Conservation (phyloP, 495 filamentous ascomycete species). For the Neurospora cerealis region DNA sequence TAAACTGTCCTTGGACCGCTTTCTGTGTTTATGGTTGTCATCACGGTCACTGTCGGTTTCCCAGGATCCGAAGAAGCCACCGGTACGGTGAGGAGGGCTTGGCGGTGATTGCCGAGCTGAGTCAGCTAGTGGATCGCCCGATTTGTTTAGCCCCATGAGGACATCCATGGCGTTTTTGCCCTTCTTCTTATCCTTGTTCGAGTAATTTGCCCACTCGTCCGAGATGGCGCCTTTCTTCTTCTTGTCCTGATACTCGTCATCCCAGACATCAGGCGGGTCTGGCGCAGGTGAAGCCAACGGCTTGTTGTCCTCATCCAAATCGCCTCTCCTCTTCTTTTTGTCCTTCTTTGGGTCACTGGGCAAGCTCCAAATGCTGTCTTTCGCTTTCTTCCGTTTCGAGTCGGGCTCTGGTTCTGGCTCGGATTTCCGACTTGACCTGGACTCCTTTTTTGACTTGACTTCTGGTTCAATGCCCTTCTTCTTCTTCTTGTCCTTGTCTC, state of each 20-base stretch:
- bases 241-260: conserved; percentile 17
- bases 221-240: conserved; percentile 18
- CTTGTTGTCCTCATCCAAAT: background rate
- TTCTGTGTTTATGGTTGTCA: conserved; percentile 16
- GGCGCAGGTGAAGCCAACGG: conserved; percentile 13
- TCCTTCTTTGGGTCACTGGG: conserved; percentile 8
- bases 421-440: background rate
- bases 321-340: conserved; percentile 18
- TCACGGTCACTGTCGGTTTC: conserved; percentile 26
- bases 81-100: background rate
- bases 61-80: conserved; percentile 27
- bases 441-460: conserved; percentile 2
- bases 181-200: conserved; percentile 23
- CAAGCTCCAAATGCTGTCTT: conserved; percentile 13
- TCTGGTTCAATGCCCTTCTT: background rate
- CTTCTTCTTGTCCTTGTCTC: conserved; percentile 1
- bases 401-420: conserved; percentile 20
- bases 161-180: conserved; percentile 21
- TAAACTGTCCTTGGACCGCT: conserved; percentile 6
- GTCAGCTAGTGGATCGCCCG: conserved; percentile 13
- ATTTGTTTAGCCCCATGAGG: conserved; percentile 25
- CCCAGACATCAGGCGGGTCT: conserved; percentile 19
- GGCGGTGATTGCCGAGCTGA: conserved; percentile 14
- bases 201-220: conserved; percentile 3
- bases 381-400: conserved; percentile 10